Conservation (phyloP, 2,329 filamentous ascomycete species). For the Chaetothyriales sp. region DNA sequence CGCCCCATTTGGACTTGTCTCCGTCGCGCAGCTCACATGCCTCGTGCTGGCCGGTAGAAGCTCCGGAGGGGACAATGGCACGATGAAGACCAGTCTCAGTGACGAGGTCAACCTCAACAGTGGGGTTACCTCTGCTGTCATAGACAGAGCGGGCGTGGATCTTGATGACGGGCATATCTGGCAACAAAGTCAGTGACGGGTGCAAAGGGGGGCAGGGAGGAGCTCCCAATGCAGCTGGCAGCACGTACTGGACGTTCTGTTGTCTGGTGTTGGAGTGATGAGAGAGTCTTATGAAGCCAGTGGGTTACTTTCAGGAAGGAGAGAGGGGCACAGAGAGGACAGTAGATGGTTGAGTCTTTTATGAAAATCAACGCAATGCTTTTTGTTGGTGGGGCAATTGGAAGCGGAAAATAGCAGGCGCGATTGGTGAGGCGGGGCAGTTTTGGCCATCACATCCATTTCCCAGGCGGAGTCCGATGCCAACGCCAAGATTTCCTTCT, state of each 20-base stretch:
- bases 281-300: background rate
- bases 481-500: background rate
- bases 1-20: conserved; percentile 71
- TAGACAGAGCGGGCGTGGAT: conserved; percentile 89
- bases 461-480: background rate
- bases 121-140: conserved; percentile 97
- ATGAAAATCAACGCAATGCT: background rate
- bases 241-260: background rate
- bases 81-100: conserved; percentile 94
- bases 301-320: background rate
- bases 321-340: background rate
- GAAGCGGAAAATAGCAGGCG: background rate
- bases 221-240: background rate
- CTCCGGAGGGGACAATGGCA: conserved; percentile 91
- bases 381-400: background rate
- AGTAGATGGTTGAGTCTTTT: background rate
- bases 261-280: background rate
- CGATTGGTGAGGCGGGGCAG: background rate
- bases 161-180: conserved; percentile 69
- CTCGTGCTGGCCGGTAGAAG: conserved; percentile 86
- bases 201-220: background rate
- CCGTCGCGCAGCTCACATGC: conserved; percentile 82
- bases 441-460: background rate
- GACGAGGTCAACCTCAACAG: conserved; percentile 93
- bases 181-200: background rate